Evolutionary conservation across 257 asterid genomes (phyloP).

Genomic region (Capsicum rhomboideum): DNA sequence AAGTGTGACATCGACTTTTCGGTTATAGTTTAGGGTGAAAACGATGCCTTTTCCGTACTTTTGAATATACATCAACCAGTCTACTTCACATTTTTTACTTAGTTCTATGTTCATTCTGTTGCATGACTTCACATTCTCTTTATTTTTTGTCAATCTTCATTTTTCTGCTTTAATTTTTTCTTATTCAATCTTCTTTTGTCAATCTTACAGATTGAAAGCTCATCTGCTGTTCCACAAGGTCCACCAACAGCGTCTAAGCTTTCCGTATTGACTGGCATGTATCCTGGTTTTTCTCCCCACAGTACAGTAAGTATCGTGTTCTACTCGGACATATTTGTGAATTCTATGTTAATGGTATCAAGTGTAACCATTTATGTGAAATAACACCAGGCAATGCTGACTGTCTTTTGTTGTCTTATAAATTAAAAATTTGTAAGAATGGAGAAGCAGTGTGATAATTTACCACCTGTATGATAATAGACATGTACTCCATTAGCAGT

Average conservation of each 20-base stretch:
- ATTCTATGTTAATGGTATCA: neutral
- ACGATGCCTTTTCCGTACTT: too few species aligned
- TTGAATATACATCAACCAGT: too few species aligned
- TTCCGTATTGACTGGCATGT: constrained; percentile 34
- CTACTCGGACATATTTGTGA: neutral
- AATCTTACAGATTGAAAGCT: constrained; percentile 42
- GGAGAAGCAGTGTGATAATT: too few species aligned
- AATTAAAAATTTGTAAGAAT: too few species aligned
- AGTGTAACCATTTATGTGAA: too few species aligned
- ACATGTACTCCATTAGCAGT: too few species aligned
- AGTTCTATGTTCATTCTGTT: neutral
- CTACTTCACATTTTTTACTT: too few species aligned
- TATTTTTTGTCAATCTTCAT: neutral
- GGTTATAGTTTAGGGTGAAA: too few species aligned
- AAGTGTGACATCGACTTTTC: too few species aligned
- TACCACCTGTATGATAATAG: too few species aligned
- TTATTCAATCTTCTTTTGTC: neutral
- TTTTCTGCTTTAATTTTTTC: neutral
- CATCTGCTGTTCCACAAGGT: constrained; percentile 35
- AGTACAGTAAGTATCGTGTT: constrained; percentile 28
- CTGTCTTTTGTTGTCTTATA: neutral
- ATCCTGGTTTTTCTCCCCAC: constrained; percentile 45
- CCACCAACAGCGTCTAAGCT: constrained; percentile 32
- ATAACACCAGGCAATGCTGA: neutral
- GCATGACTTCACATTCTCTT: neutral